These are phyloP conservation scores for Trametes meyenii DNA, from an alignment of 768 basidiomycete genomes.

Conservation along the genomic window DNA sequence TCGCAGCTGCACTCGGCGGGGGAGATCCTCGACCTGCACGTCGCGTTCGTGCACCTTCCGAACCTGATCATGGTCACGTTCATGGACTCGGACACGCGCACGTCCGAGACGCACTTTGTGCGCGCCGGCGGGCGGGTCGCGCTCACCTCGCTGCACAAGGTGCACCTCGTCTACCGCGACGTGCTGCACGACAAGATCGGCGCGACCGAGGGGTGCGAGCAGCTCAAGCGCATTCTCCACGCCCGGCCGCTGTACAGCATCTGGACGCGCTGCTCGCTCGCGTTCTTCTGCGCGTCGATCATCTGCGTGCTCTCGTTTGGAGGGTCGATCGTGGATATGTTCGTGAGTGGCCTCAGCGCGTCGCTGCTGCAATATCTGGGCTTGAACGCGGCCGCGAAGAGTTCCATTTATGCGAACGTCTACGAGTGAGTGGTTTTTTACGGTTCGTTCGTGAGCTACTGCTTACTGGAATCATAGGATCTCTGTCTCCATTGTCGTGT, in stretches of 20 bases:
- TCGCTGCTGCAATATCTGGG: constrained; percentile 78
- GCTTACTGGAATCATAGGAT: constrained; percentile 51
- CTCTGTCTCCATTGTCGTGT: constrained; percentile 81
- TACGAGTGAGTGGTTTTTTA: constrained; percentile 72
- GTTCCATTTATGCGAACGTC: constrained; percentile 90
- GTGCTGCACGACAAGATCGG: constrained; percentile 84
- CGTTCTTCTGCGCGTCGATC: constrained; percentile 76
- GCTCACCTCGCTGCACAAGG: constrained; percentile 77
- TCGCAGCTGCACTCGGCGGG: constrained; percentile 84
- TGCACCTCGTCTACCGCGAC: constrained; percentile 83
- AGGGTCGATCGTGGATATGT: constrained; percentile 81
- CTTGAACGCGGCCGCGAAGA: constrained; percentile 80
- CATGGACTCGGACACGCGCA: constrained; percentile 69
- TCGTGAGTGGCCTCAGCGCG: constrained; percentile 72
- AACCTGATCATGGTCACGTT: constrained; percentile 82
- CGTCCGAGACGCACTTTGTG: constrained; percentile 84
- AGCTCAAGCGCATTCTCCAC: constrained; percentile 64
- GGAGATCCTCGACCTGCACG: constrained; percentile 73
- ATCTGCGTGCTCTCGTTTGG: constrained; percentile 86
- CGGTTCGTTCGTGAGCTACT: neutral
- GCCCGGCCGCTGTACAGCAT: constrained; percentile 71
- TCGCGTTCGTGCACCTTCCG: constrained; percentile 83
- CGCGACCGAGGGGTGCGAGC: constrained; percentile 69
- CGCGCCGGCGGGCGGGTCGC: constrained; percentile 81
- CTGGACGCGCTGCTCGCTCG: constrained; percentile 67